Percentiles rank a stretch among this genome's conserved stretches.
Evolutionary conservation across 2,329 filamentous ascomycete genomes (phyloP).

Genomic region (Aspergillus vadensis): DNA sequence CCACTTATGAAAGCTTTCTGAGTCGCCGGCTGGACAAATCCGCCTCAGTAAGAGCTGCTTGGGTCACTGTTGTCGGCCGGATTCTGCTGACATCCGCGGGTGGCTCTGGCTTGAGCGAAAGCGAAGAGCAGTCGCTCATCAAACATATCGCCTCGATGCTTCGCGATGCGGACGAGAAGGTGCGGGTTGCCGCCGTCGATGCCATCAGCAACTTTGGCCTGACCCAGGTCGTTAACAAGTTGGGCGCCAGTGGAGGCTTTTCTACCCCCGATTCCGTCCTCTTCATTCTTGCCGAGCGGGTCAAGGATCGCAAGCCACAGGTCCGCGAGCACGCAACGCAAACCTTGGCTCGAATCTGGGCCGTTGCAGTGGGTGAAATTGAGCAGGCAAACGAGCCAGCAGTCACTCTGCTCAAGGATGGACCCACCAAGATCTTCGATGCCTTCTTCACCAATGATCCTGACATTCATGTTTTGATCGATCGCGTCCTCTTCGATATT

Average conservation of each 20-base stretch:
- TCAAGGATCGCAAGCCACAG: slow-evolving; percentile 78
- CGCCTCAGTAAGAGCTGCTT: slow-evolving; percentile 76
- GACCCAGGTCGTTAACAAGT: slow-evolving; percentile 75
- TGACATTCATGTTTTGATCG: slow-evolving; percentile 81
- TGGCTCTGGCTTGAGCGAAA: slow-evolving; percentile 79
- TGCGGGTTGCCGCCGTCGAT: slow-evolving; percentile 84
- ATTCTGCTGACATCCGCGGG: slow-evolving; percentile 91
- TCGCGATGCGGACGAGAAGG: slow-evolving; percentile 85
- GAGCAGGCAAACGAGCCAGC: slow-evolving; percentile 78
- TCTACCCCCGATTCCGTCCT: slow-evolving; percentile 76
- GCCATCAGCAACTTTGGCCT: slow-evolving; percentile 80
- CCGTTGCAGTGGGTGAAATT: slow-evolving; percentile 86
- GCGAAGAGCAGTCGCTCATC: slow-evolving; percentile 77
- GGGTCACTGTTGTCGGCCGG: slow-evolving; percentile 80
- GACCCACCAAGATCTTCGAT: slow-evolving; percentile 83
- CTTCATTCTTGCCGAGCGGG: slow-evolving; percentile 79
- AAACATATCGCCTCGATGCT: slow-evolving; percentile 76
- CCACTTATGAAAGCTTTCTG: slow-evolving; percentile 81
- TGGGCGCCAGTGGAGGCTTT: slow-evolving; percentile 75
- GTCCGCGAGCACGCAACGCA: slow-evolving; percentile 88
- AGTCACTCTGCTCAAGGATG: slow-evolving; percentile 71
- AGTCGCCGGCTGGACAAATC: slow-evolving; percentile 86
- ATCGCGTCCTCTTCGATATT: slow-evolving; percentile 81
- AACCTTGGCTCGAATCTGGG: slow-evolving; percentile 84
- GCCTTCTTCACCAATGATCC: slow-evolving; percentile 86